Evolutionary conservation across 2,329 filamentous ascomycete species (phyloP), one percentile per base, ranked within the genome.

Genomic region (Aspergillus sp.): DNA sequence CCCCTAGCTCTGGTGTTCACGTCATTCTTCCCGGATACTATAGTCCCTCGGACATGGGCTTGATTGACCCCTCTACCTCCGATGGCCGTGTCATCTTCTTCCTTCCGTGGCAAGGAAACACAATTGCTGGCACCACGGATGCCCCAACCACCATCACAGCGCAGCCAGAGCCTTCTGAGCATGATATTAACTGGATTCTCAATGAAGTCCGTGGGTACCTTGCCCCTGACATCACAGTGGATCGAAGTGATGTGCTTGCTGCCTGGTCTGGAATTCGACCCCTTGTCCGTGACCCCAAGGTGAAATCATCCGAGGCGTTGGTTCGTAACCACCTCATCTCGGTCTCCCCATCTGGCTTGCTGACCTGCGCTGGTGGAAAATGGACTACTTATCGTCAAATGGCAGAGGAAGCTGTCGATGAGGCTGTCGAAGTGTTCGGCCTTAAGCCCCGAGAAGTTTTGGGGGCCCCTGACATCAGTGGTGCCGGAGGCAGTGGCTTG

Each of bases 351-450:
- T 88, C 86, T 6, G 89, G 89, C 8, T 77, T 94, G 13, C 71
- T 95, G 52, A 95, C 89, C 30, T 90, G 88, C 60, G 88, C 88
- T 27, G 89, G 89, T 54, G 89, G 89, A 38, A 94, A 95, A 70
- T 94, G 89, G 89, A 94, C 89, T 3, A 94, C 89, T 1, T 94
- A 94, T 70, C 84, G 89, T 44, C 87, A 94, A 67, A 94, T 95
- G 89, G 87, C 88, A 19, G 88, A 95, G 68, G 88, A 94, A 63
- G 86, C 86, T 36, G 88, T 95, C 35, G 88, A 94, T 58, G 83
- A 86, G 58, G 86, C 88, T 7, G 78, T 93, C 63, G 73, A 77
- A 41, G 74, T 79, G 46, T 91, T 89, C 66, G 69, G 73, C 7
- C 76, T 93, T 31, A 64, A 75, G 42, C 70, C 84, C 3, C 72